These are phyloP conservation scores for Populus simonii DNA, from an alignment of 345 rosid species.

Conservation along the genomic window DNA sequence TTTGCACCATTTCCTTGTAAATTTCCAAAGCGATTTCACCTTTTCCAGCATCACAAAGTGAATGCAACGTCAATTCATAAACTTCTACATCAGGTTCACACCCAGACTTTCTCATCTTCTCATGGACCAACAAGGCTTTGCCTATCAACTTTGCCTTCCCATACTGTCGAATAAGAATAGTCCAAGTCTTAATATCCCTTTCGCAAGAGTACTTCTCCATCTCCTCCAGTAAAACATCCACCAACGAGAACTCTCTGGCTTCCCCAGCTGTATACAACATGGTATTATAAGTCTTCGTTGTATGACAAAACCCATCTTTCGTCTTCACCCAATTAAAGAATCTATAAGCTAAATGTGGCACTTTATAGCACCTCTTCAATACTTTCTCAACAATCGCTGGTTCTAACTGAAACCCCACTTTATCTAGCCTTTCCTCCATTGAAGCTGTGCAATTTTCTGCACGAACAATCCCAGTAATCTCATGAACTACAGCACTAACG, in stretches of 20 bases:
- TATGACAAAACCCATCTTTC: constrained; percentile 47
- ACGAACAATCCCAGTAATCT: constrained; percentile 51
- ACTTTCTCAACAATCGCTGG: constrained; percentile 67
- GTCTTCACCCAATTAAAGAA: constrained; percentile 69
- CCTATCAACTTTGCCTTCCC: constrained; percentile 64
- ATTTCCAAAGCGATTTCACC: constrained; percentile 66
- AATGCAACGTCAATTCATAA: constrained; percentile 46
- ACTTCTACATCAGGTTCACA: constrained; percentile 46
- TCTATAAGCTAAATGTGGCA: constrained; percentile 67
- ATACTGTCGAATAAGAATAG: constrained; percentile 58
- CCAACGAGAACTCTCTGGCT: constrained; percentile 41
- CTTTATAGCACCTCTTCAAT: constrained; percentile 69
- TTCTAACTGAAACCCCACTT: constrained; percentile 39
- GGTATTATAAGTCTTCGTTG: constrained; percentile 51
- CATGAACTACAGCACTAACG: constrained; percentile 47
- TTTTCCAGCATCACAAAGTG: constrained; percentile 53
- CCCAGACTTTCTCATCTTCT: constrained; percentile 60
- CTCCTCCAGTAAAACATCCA: constrained; percentile 53
- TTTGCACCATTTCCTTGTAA: constrained; percentile 65
- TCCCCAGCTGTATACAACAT: constrained; percentile 65
- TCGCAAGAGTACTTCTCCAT: constrained; percentile 56
- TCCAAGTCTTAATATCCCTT: constrained; percentile 65
- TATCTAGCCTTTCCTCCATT: constrained; percentile 66
- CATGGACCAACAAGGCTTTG: constrained; percentile 52
- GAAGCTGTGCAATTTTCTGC: constrained; percentile 33